A percentile compares a stretch with the other conserved stretches of the same genome.
phyloP scores from a whole-genome alignment of 148 eudicot genomes.

The Fagopyrum homotropicum region DNA sequence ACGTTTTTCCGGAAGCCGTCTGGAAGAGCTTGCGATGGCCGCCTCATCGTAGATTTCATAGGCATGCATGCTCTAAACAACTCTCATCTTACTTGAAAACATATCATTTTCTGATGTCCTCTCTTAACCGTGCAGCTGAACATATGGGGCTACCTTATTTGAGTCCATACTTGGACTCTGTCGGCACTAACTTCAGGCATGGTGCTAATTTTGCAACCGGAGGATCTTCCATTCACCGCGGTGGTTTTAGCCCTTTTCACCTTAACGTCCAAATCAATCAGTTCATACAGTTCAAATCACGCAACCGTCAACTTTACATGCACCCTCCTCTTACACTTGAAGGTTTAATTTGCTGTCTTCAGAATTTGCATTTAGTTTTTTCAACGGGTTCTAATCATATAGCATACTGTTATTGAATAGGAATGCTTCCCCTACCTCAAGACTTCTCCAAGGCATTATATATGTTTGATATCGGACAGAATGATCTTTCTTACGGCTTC shows the following conservation, averaged over 20 bases:
- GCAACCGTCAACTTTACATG: neutral
- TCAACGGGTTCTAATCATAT: too few species aligned
- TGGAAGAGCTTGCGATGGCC: conserved; percentile 32
- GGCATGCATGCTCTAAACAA: conserved; percentile 16
- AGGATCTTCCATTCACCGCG: conserved; percentile 21
- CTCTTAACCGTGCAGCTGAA: conserved; percentile 21
- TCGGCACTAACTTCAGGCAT: conserved; percentile 33
- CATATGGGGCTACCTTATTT: conserved; percentile 25
- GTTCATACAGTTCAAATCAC: conserved; percentile 3
- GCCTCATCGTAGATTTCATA: conserved; percentile 32
- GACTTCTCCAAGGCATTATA: conserved; percentile 10
- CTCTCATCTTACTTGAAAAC: neutral
- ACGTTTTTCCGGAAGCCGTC: conserved; percentile 31
- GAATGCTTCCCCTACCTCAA: conserved; percentile 7
- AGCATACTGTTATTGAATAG: neutral
- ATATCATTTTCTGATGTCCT: neutral
- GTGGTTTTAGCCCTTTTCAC: conserved; percentile 13
- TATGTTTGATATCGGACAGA: conserved; percentile 12
- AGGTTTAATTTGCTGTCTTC: neutral
- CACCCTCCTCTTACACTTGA: neutral
- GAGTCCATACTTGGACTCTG: conserved; percentile 32
- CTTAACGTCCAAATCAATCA: neutral
- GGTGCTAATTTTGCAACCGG: conserved; percentile 37
- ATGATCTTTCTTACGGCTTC: conserved; percentile 5
- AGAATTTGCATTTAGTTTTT: too few species aligned